A percentile compares a stretch with the other conserved stretches of the same genome.
Evolutionary conservation across 2,329 filamentous ascomycete genomes (phyloP).

Genomic region (Boeremia lycopersici): DNA sequence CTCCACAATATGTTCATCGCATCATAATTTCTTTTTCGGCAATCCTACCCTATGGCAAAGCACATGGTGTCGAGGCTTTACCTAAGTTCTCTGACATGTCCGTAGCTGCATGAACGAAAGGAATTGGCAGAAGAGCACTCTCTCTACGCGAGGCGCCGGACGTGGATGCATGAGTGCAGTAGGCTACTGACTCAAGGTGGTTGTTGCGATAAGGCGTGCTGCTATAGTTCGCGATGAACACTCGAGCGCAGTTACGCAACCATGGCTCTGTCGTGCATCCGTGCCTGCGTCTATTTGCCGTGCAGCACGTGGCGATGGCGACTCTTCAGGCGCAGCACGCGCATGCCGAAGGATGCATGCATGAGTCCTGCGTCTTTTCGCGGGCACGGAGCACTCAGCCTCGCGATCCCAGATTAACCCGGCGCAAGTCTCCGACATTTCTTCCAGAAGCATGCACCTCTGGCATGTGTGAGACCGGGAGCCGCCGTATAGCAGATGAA

Average conservation of each 20-base stretch:
- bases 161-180: too few relatives aligned
- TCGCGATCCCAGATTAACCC: neutral
- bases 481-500: neutral
- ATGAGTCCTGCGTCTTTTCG: neutral
- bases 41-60: too few relatives aligned
- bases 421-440: slow-evolving; percentile 6
- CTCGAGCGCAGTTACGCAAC: too few relatives aligned
- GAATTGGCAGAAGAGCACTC: too few relatives aligned
- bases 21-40: too few relatives aligned
- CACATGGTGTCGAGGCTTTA: too few relatives aligned
- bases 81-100: too few relatives aligned
- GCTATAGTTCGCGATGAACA: neutral
- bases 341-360: neutral
- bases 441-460: slow-evolving; percentile 6
- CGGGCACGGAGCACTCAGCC: neutral
- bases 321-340: neutral
- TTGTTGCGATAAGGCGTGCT: slow-evolving; percentile 2
- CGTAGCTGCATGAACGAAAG: too few relatives aligned
- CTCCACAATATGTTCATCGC: too few relatives aligned
- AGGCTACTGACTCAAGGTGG: too few relatives aligned
- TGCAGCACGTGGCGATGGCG: neutral
- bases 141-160: too few relatives aligned
- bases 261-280: neutral
- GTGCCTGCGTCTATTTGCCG: slow-evolving; percentile 2
- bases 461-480: neutral